phyloP scores from a whole-genome alignment of 352 stramenopile genomes.

The Pythium myriotylum region DNA sequence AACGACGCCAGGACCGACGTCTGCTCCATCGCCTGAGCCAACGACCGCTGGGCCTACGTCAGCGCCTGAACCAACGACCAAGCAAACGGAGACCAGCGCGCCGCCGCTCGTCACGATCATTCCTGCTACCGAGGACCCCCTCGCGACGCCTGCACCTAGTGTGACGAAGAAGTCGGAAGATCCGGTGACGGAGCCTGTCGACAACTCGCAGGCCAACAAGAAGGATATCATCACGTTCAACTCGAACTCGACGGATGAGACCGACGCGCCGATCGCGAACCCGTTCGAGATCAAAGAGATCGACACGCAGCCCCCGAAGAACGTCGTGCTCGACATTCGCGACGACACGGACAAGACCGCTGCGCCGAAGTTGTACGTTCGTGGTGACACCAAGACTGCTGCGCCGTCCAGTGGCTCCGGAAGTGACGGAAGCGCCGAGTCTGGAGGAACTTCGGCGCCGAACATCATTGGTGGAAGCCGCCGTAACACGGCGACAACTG shows the following conservation, averaged over 20 bases:
- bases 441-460: background rate
- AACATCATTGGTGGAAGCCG: constrained; percentile 57
- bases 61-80: background rate
- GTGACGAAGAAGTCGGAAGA: background rate
- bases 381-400: constrained; percentile 28
- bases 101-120: background rate
- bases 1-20: background rate
- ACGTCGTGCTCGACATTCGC: constrained; percentile 55
- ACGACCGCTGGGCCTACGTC: background rate
- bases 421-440: background rate
- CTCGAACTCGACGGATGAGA: constrained; percentile 11
- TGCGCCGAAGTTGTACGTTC: constrained; percentile 50
- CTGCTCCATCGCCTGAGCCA: constrained; percentile 5
- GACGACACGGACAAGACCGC: constrained; percentile 30
- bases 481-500: constrained; percentile 39
- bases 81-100: background rate
- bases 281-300: constrained; percentile 59
- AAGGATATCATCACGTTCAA: constrained; percentile 21
- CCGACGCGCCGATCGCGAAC: constrained; percentile 22
- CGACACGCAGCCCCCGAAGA: constrained; percentile 31
- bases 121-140: constrained; percentile 8
- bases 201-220: constrained; percentile 9
- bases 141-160: background rate
- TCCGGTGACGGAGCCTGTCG: background rate
- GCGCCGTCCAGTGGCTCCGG: background rate